phyloP scores from a whole-genome alignment of 2,329 filamentous ascomycete genomes.

The Verticillium longisporum region DNA sequence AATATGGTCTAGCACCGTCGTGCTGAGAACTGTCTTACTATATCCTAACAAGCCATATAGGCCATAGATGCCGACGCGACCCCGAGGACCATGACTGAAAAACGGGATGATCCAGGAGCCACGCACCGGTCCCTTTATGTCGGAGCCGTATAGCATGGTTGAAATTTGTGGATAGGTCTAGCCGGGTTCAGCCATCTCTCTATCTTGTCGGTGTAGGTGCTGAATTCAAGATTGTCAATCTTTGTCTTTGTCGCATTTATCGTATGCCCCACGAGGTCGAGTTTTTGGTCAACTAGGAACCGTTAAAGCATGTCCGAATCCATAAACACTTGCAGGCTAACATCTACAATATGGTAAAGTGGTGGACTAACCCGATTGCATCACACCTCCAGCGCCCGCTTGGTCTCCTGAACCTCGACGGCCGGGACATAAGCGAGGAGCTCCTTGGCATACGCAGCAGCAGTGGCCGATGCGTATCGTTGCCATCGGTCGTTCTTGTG shows the following conservation, averaged over 20 bases:
- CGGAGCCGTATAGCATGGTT: slow-evolving; percentile 6
- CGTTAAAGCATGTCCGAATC: not conserved
- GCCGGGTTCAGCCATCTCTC: slow-evolving; percentile 8
- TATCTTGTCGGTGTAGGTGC: not conserved
- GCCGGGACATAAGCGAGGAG: not conserved
- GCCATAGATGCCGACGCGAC: slow-evolving; percentile 11
- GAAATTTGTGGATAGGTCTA: slow-evolving; percentile 6
- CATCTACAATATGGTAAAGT: not conserved
- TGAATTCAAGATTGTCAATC: no score
- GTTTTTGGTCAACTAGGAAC: not conserved
- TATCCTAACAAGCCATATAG: slow-evolving; percentile 11
- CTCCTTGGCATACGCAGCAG: slow-evolving; percentile 15
- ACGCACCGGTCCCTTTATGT: slow-evolving; percentile 6
- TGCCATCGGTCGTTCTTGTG: slow-evolving; percentile 19
- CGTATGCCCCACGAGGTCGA: not conserved
- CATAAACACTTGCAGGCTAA: no score
- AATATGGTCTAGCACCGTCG: slow-evolving; percentile 11
- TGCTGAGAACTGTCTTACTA: slow-evolving; percentile 14
- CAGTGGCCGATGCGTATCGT: slow-evolving; percentile 13
- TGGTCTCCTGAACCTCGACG: not conserved
- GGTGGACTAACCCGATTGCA: not conserved
- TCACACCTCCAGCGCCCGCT: not conserved
- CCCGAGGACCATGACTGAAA: slow-evolving; percentile 11
- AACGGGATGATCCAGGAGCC: slow-evolving; percentile 7
- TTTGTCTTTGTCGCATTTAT: not conserved